Base-by-base conservation (phyloP, 129 eudicot species). In the Escallonia rubra region DNA sequence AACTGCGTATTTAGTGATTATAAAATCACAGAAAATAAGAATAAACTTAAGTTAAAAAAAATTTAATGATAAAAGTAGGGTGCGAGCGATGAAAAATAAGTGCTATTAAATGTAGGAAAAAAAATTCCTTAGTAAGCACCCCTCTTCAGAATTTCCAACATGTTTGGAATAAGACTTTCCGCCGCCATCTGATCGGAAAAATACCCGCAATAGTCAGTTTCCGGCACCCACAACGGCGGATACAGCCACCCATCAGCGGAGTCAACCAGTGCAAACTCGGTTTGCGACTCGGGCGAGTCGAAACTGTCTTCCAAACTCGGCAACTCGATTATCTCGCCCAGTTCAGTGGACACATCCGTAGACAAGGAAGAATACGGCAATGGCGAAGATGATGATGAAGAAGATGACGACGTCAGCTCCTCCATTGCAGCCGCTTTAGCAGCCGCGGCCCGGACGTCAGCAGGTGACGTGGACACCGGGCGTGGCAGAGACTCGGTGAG, bases 401-500 rank as follows among this genome's bases (percentile, higher is more conserved):
- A n/a, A 0, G 67, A 46, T 6, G 60, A 40, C 3, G 59, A 5
- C 11, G 47, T 39, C 61, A 77, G 60, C 10, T 44, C 79, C 60
- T 78, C 82, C 91, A 88, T 88, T 48, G 91, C 77, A 45, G 96
- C 91, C 3, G 96, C 96, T 67, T 82, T 83, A n/a, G 94, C 88
- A 4, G 96, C 96, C 2, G 96, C 96, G 6, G 82, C 84, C 49
- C 86, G 96, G n/a, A 88, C 84, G 65, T 88, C 92, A 3, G 13
- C 23, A 2, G 59, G 59, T 3, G 59, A 54, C 23, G 14, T 16
- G 13, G 59, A 54, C 3, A 34, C 34, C 15, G 80, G 79, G 3
- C 92, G 96, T 4, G 87, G 66, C 59, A 70, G 71, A 8, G 91
- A 72, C 13, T 73, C 84, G 13, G 73, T 71, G n/a, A 89, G 90